Percentiles rank a stretch among this genome's conserved stretches.
phyloP scores from a whole-genome alignment of 1,284 basidiomycete species.

The Puccinia triticina region DNA sequence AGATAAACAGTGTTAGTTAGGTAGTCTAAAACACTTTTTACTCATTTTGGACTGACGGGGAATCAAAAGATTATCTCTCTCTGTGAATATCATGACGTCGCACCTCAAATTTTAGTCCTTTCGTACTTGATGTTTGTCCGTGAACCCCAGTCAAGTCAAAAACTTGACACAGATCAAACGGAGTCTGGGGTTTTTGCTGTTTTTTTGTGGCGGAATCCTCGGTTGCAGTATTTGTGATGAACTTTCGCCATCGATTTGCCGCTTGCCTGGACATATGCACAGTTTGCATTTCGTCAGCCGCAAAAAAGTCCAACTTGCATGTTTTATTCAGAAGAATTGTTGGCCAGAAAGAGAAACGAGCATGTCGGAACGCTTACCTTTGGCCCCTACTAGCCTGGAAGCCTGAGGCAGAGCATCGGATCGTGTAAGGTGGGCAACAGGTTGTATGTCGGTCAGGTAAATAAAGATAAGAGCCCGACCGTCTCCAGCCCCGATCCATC shows the following conservation, averaged over 20 bases:
- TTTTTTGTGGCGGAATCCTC: conserved; percentile 54
- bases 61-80: neutral
- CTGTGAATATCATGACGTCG: neutral
- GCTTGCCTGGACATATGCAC: conserved; percentile 52
- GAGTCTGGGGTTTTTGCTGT: conserved; percentile 60
- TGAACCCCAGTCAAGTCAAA: conserved; percentile 55
- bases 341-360: neutral
- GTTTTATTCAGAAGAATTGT: neutral
- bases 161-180: conserved; percentile 52
- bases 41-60: neutral
- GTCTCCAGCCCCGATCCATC: conserved; percentile 86
- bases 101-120: neutral
- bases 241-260: conserved; percentile 21
- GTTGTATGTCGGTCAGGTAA: conserved; percentile 78
- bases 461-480: conserved; percentile 71
- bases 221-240: neutral
- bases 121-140: neutral
- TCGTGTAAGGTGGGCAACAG: conserved; percentile 92
- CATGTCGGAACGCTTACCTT: conserved; percentile 6
- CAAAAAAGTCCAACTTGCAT: too few relatives aligned
- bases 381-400: conserved; percentile 36
- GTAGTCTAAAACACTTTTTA: neutral
- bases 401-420: conserved; percentile 66
- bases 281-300: conserved; percentile 70
- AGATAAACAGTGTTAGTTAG: neutral